Evolutionary conservation across 2,329 filamentous ascomycete genomes (phyloP).

Genomic region (Mariannaea sp.): DNA sequence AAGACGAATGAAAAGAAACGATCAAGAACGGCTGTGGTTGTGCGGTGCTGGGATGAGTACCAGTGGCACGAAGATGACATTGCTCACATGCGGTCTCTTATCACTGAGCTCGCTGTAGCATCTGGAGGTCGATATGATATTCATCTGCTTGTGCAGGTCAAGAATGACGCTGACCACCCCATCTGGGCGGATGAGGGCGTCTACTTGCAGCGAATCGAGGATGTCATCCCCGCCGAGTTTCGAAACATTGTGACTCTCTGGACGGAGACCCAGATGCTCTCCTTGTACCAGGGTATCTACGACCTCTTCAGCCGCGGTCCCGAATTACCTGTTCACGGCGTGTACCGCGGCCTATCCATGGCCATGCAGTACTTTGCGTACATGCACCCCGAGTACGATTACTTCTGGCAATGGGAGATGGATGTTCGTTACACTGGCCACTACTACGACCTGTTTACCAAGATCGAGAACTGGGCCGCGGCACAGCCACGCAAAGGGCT

Average conservation of each 20-base stretch:
- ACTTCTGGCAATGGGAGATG: constrained; percentile 96
- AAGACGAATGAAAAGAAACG: too few species aligned
- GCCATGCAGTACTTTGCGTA: constrained; percentile 93
- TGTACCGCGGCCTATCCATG: constrained; percentile 93
- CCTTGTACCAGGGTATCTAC: constrained; percentile 85
- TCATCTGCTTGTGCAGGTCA: constrained; percentile 83
- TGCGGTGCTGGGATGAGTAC: constrained; percentile 83
- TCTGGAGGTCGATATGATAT: constrained; percentile 88
- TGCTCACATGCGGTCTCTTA: constrained; percentile 80
- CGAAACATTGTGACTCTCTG: constrained; percentile 86
- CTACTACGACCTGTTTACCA: constrained; percentile 76
- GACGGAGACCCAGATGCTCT: constrained; percentile 91
- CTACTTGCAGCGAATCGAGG: constrained; percentile 69
- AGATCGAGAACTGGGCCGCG: constrained; percentile 70
- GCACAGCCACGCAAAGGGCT: constrained; percentile 77
- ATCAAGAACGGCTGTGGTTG: constrained; percentile 71
- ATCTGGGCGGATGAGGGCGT: constrained; percentile 76
- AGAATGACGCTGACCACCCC: constrained; percentile 72
- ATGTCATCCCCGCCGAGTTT: constrained; percentile 81
- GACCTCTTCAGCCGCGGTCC: constrained; percentile 71
- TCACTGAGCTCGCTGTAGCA: constrained; percentile 78
- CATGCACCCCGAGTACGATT: constrained; percentile 85
- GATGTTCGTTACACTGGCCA: constrained; percentile 89
- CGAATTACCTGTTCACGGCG: constrained; percentile 81
- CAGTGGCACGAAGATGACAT: constrained; percentile 79